Base-by-base conservation (phyloP, 2,329 filamentous ascomycete species). In the Cercospora citrullina region DNA sequence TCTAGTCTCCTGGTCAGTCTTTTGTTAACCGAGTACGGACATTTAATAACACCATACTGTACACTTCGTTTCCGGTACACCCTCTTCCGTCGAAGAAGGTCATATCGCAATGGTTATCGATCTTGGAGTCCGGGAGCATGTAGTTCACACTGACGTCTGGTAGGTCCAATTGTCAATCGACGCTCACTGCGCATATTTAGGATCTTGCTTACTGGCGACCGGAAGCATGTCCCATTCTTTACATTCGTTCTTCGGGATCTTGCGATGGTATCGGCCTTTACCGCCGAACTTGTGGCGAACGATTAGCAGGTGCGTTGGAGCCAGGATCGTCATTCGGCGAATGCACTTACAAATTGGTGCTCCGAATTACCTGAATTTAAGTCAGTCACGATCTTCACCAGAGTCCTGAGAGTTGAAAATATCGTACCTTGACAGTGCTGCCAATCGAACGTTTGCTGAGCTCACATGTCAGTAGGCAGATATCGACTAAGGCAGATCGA, bases 121-220 rank as follows among this genome's bases (percentile, higher is more conserved):
- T 36, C 59, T 61, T 61, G 31, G 31, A 28, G 36, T 61, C 33
- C 23, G 59, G 59, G 31, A 42, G 31, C 18, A 10, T 7, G 59
- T 42, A 42, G 33, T 61, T 61, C 59, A 60, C 48, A 36, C 59
- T 61, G 18, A 48, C 9, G 33, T 61, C 59, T 61, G 59, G 33
- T 5, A 16, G 16, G 5, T 39, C 9, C 2, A 10, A n/a, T 31
- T 12, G 53, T 57, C 28, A 57, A 16, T 57, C 14, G 23, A 31
- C 12, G 53, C 23, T 31, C 16, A 57, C 14, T 57, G 53, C 14
- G 16, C 28, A n/a, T 18, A n/a, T 57, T 9, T 30, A 57, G 5
- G 12, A 28, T 31, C 53, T 8, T 57, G 23, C 59, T 45, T n/a
- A 61, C 59, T 61, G n/a, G 59, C 59, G n/a, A 42, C 10, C 33